phyloP scores from a whole-genome alignment of 2,329 filamentous ascomycete genomes.

The Diaporthe citri region DNA sequence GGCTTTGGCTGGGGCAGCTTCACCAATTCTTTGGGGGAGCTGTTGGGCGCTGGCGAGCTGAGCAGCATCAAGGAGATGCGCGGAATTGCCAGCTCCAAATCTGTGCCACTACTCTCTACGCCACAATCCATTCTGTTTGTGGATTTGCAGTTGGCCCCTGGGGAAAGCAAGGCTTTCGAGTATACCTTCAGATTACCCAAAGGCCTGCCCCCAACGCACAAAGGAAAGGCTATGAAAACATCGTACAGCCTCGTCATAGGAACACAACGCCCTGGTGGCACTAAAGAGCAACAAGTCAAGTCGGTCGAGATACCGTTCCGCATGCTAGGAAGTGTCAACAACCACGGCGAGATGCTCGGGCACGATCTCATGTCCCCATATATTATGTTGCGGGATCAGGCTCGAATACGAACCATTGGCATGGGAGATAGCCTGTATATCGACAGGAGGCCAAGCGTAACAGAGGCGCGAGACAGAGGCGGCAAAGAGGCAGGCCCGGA shows the following conservation, averaged over 20 bases:
- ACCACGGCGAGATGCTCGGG: constrained; percentile 86
- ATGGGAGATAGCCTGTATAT: constrained; percentile 45
- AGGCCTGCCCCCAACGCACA: constrained; percentile 91
- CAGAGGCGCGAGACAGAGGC: constrained; percentile 40
- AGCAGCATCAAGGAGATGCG: constrained; percentile 98
- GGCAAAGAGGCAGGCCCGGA: constrained; percentile 47
- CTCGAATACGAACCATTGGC: constrained; percentile 70
- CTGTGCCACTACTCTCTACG: constrained; percentile 91
- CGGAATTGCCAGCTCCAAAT: constrained; percentile 84
- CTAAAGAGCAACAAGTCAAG: constrained; percentile 84
- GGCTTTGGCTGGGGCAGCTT: constrained; percentile 90
- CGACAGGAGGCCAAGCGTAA: constrained; percentile 35
- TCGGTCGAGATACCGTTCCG: constrained; percentile 95
- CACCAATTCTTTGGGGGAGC: constrained; percentile 86
- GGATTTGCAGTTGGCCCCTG: constrained; percentile 86
- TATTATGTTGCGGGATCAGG: constrained; percentile 87
- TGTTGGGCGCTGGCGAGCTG: constrained; percentile 87
- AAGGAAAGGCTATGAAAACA: constrained; percentile 94
- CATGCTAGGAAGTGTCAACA: constrained; percentile 92
- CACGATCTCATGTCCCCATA: constrained; percentile 97
- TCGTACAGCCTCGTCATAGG: constrained; percentile 91
- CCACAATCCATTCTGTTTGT: constrained; percentile 97
- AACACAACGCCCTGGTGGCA: constrained; percentile 85
- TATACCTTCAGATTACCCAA: constrained; percentile 89
- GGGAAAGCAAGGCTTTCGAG: constrained; percentile 88